Conservation (phyloP, 2,329 filamentous ascomycete genomes). For the Cercospora zeae-maydis region DNA sequence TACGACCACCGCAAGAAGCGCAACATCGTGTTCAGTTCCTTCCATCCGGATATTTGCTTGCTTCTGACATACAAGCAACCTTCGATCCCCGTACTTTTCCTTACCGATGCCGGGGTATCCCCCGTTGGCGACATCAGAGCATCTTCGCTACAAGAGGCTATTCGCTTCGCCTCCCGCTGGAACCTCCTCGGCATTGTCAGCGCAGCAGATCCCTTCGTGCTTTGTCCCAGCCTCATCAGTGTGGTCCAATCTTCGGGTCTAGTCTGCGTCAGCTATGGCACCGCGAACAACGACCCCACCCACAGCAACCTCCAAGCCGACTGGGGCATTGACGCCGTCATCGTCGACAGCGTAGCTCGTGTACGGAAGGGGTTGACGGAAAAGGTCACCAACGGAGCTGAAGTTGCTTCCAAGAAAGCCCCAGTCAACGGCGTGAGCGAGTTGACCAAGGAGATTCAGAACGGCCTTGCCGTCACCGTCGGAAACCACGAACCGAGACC, state of each 20-base stretch:
- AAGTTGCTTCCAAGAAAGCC: conserved; percentile 1
- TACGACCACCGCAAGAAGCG: conserved; percentile 78
- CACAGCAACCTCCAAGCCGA: conserved; percentile 90
- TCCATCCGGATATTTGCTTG: conserved; percentile 95
- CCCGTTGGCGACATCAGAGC: conserved; percentile 85
- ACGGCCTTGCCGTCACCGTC: neutral
- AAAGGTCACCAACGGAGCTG: conserved; percentile 9
- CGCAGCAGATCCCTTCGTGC: conserved; percentile 81
- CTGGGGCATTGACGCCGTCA: conserved; percentile 95
- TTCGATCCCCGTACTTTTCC: conserved; percentile 89
- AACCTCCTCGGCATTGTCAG: conserved; percentile 89
- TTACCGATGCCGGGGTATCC: conserved; percentile 81
- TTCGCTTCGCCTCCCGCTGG: conserved; percentile 92
- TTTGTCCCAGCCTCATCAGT: conserved; percentile 80
- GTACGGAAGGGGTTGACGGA: conserved; percentile 86
- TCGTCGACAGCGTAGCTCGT: conserved; percentile 89
- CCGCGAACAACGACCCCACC: conserved; percentile 78
- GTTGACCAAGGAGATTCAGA: conserved; percentile 6
- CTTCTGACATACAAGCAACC: conserved; percentile 95
- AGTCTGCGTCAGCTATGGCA: conserved; percentile 93
- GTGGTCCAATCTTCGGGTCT: conserved; percentile 93
- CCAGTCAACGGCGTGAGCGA: conserved; percentile 3
- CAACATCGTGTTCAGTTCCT: conserved; percentile 96
- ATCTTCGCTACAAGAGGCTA: conserved; percentile 87
- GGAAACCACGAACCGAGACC: conserved; percentile 1